Percentiles rank a stretch among this genome's conserved stretches.
Conservation (phyloP, 2,329 filamentous ascomycete genomes). For the Cladosporium colombiae region DNA sequence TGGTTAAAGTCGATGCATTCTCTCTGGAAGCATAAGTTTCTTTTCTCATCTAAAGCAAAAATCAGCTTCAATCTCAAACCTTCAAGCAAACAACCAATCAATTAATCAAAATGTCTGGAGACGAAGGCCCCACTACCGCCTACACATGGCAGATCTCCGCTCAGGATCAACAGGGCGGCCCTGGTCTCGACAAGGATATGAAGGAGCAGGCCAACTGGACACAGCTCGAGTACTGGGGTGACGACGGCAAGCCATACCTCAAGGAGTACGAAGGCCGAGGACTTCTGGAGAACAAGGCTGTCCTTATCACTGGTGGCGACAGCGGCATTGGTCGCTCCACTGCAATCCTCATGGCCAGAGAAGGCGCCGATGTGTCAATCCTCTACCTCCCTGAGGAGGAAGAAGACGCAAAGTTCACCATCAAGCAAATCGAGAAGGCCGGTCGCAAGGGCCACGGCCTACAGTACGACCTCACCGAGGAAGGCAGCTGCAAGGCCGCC, state of each 20-base stretch:
- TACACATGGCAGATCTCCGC: conserved; percentile 30
- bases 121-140: conserved; percentile 25
- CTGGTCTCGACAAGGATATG: conserved; percentile 36
- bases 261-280: conserved; percentile 37
- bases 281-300: conserved; percentile 36
- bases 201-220: conserved; percentile 36
- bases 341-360: conserved; percentile 58
- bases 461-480: conserved; percentile 51
- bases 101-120: conserved; percentile 1
- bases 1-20: background rate
- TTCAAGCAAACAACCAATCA: background rate
- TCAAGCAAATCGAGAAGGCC: conserved; percentile 54
- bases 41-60: background rate
- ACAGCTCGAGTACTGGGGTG: conserved; percentile 36
- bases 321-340: conserved; percentile 54
- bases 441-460: conserved; percentile 52
- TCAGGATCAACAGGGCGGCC: conserved; percentile 36
- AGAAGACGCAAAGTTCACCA: conserved; percentile 57
- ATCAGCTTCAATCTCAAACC: background rate
- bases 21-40: background rate
- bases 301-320: conserved; percentile 31
- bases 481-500: conserved; percentile 52
- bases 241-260: conserved; percentile 36
- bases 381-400: conserved; percentile 59
- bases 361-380: conserved; percentile 59